phyloP scores from a whole-genome alignment of 176 grass and related monocot genomes.

The Phyllostachys edulis region DNA sequence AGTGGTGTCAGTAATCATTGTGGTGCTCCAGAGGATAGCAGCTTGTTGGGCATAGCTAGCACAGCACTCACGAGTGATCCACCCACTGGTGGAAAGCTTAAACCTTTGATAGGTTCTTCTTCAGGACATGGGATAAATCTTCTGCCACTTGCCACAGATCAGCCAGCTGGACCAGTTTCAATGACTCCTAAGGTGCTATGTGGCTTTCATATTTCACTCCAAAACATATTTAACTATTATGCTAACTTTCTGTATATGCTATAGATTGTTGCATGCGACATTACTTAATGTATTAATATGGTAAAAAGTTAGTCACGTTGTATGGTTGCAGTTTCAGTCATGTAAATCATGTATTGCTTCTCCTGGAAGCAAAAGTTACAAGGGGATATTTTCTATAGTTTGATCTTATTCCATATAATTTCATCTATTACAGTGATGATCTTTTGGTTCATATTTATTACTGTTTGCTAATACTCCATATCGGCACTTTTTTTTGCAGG shows the following conservation, averaged over 20 bases:
- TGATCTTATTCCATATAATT: not conserved
- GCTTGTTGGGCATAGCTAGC: slow-evolving; percentile 46
- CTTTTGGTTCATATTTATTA: not conserved
- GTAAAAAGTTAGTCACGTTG: not conserved
- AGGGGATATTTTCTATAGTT: not conserved
- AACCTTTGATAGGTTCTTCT: slow-evolving; percentile 44
- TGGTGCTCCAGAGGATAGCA: slow-evolving; percentile 36
- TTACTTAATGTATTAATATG: not conserved
- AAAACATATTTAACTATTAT: slow-evolving; percentile 4
- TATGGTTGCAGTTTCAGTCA: not conserved
- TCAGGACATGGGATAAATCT: slow-evolving; percentile 36
- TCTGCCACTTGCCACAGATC: slow-evolving; percentile 37
- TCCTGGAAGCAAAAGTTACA: slow-evolving; percentile 1
- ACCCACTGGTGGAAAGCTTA: slow-evolving; percentile 21
- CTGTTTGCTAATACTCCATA: not conserved
- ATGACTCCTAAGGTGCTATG: slow-evolving; percentile 40
- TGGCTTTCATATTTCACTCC: not conserved
- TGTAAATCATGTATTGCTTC: not conserved
- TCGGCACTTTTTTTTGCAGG: not conserved
- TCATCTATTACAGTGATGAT: not conserved
- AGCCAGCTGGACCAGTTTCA: slow-evolving; percentile 27
- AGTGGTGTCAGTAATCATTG: slow-evolving; percentile 35
- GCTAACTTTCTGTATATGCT: slow-evolving; percentile 3
- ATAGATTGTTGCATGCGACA: not conserved
- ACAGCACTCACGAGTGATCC: slow-evolving; percentile 40